Evolutionary conservation across 768 basidiomycete species (phyloP), one percentile per base, ranked within the genome.

Genomic region (Rhodotorula sphaerocarpa): DNA sequence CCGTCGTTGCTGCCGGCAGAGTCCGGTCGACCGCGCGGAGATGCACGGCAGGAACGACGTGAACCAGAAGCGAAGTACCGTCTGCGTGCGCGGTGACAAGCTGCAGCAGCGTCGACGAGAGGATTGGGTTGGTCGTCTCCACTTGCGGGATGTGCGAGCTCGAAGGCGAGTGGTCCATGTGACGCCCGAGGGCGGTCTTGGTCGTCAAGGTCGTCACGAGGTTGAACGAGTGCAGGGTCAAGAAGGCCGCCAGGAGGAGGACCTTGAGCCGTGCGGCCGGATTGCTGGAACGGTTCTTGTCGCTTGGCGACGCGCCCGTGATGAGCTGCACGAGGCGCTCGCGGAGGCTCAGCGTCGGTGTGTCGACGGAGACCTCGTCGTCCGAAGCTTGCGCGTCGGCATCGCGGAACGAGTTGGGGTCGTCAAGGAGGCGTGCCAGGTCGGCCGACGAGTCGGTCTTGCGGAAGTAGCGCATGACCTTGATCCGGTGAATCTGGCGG

Each of bases 251-350:
- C 69, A 99, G 89, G 71, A 97, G 79, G 60, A 95, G 82, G 21
- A 97, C 80, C 76, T 96, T 96, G 63, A 99, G 79, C 43, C 90
- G 78, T 5, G 86, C 85, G 31, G 90, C 86, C 0, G 92, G 92
- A 73, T 87, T 87, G 73, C 87, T 83, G 70, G 82, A 81, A 53
- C 75, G 75, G 53, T 66, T 71, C 51, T 75, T 76, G n/a, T 63
- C 46, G 51, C 66, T 55, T 14, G 66, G 58, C 0, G 65, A 65
- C 20, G 59, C 33, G 0, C 72, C 71, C 3, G 70, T 66, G 3
- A 60, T 45, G 39, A 73, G 60, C 52, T 65, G 61, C 55, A 64
- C 39, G 43, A 70, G 14, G 30, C 56, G 57, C 47, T 70, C 65
- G n/a, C 65, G 59, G 25, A 61, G 53, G 10, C 60, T 62, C 7